Percentiles rank a stretch among this genome's conserved stretches.
Conservation (phyloP, 352 stramenopile species). For the Globisporangium iwayamae region DNA sequence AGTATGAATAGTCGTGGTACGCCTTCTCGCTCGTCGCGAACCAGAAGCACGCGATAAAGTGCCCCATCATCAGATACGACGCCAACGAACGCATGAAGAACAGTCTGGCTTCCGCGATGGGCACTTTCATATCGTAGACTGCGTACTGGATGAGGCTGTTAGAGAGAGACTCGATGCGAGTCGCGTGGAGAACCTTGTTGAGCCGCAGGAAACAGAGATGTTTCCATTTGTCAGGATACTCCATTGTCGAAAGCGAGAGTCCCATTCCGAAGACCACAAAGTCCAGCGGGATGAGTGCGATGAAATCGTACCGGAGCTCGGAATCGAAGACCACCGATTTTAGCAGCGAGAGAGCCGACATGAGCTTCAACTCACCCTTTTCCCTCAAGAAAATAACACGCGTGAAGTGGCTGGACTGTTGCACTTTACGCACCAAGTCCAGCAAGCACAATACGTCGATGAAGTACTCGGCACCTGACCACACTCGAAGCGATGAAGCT, state of each 20-base stretch:
- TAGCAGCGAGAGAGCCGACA: background rate
- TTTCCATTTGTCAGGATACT: constrained; percentile 34
- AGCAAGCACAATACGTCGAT: constrained; percentile 46
- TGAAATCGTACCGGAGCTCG: constrained; percentile 33
- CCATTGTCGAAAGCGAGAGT: constrained; percentile 4
- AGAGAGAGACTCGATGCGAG: constrained; percentile 32
- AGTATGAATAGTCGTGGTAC: constrained; percentile 33
- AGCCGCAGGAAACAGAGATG: constrained; percentile 43
- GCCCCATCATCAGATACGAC: constrained; percentile 55
- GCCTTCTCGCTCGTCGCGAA: constrained; percentile 41
- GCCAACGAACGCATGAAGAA: constrained; percentile 44
- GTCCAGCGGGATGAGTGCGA: constrained; percentile 51
- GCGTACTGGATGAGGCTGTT: constrained; percentile 59
- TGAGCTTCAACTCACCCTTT: background rate
- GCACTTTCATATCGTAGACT: constrained; percentile 53
- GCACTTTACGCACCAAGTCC: constrained; percentile 40
- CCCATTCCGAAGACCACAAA: constrained; percentile 26
- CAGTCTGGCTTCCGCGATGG: constrained; percentile 34
- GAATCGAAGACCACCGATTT: constrained; percentile 18
- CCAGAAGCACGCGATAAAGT: constrained; percentile 64
- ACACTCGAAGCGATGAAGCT: constrained; percentile 21
- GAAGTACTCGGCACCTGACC: constrained; percentile 51
- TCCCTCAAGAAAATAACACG: constrained; percentile 4
- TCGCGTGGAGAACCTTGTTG: constrained; percentile 45
- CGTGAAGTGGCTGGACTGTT: constrained; percentile 16